Conservation (phyloP, 2,329 filamentous ascomycete species). For the Colletotrichum destructivum region DNA sequence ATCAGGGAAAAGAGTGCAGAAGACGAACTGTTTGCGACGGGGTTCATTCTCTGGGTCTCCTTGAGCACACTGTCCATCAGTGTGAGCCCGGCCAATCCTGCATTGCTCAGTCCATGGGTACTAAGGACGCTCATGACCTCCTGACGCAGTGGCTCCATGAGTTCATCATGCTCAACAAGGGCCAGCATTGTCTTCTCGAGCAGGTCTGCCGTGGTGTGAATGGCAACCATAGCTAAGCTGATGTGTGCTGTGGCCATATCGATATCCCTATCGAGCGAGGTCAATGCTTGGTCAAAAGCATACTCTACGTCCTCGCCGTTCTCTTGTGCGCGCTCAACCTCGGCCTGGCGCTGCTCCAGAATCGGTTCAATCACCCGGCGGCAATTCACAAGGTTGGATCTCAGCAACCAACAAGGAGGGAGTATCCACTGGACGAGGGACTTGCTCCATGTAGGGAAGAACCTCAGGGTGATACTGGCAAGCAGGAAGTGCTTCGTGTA, state of each 20-base stretch:
- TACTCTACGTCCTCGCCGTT: neutral
- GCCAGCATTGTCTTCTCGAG: conserved; percentile 5
- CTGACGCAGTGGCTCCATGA: neutral
- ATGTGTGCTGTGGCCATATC: conserved; percentile 7
- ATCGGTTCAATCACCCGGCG: neutral
- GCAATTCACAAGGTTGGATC: neutral
- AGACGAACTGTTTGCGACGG: neutral
- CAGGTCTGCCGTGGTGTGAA: conserved; percentile 9
- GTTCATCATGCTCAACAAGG: neutral
- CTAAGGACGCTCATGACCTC: neutral
- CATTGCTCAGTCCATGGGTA: neutral
- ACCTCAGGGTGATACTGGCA: neutral
- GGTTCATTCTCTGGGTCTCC: conserved; percentile 15
- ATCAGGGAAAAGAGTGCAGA: neutral
- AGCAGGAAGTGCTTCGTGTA: conserved; percentile 7
- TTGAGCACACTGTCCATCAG: conserved; percentile 22
- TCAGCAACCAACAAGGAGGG: neutral
- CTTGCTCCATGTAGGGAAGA: neutral
- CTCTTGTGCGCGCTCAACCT: neutral
- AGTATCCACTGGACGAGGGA: neutral
- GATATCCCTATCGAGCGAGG: neutral
- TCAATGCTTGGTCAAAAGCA: neutral
- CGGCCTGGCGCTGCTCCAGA: neutral
- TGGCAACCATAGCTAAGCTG: conserved; percentile 9
- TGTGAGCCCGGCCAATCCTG: neutral